Conservation (phyloP, 2,329 filamentous ascomycete species). For the Calonectria pseudoreteaudii region DNA sequence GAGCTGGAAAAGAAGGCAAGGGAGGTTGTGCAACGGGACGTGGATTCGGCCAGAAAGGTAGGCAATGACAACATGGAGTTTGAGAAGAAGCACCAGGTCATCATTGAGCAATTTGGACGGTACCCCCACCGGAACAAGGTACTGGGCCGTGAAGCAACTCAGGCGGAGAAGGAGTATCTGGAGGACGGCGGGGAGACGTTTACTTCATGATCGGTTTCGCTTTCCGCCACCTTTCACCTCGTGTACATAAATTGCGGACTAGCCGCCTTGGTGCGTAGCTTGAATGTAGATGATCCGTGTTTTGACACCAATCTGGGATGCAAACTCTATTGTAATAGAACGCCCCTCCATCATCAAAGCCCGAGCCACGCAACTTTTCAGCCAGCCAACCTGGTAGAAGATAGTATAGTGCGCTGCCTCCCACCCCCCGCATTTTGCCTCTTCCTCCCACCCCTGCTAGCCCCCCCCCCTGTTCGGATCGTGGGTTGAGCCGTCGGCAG, state of each 20-base stretch:
- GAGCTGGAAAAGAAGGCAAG: slow-evolving; percentile 44
- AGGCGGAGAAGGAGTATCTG: slow-evolving; percentile 63
- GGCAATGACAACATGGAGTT: slow-evolving; percentile 45
- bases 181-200: slow-evolving; percentile 57
- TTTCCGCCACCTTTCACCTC: background rate
- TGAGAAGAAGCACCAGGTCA: slow-evolving; percentile 59
- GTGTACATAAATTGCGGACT: background rate
- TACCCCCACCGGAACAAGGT: slow-evolving; percentile 69
- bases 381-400: background rate
- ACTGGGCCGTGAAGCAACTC: slow-evolving; percentile 60
- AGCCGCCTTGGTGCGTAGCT: background rate
- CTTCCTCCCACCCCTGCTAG: background rate
- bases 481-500: slow-evolving; percentile 5
- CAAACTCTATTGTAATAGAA: background rate
- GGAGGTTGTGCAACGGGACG: slow-evolving; percentile 40
- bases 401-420: background rate
- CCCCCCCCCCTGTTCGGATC: background rate
- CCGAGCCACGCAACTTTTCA: background rate
- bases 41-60: slow-evolving; percentile 41
- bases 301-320: background rate
- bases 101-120: slow-evolving; percentile 66
- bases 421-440: background rate
- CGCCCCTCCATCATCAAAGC: background rate
- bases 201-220: slow-evolving; percentile 15
- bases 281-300: background rate